Evolutionary conservation across 805 yeast species (phyloP), one percentile per base, ranked within the genome.

Genomic region (Ogataea chonburiensis): DNA sequence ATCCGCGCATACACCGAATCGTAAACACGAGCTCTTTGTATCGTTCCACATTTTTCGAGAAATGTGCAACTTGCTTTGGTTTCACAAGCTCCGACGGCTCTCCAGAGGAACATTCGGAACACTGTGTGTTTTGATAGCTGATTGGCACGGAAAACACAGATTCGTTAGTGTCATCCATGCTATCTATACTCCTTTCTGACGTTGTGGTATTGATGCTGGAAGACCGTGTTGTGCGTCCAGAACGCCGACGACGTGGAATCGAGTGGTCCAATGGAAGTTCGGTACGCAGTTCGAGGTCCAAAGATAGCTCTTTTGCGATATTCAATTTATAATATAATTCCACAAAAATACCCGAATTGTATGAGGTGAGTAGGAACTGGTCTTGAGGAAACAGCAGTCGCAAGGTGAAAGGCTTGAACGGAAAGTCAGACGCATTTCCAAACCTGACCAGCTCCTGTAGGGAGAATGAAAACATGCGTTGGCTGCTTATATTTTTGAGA

Each of bases 371-470:
- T 7, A 61, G 24, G 23, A 53, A 46, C 28, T 56, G 60, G 17
- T 52, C 55, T 12, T 37, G 40, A 6, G 63, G 54, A 36, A 60
- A 52, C 14, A 53, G 34, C 10, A 61, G 32, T 11, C 66, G 37
- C 16, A 61, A 31, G 2, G 64, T 49, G 44, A 58, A 61, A 10
- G 66, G 64, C 31, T 46, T 53, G 7, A 17, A 24, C 3, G 38
- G 45, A 19, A 36, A 53, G 34, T 61, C 66, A 3, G 55, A 27
- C 5, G 65, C 66, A 29, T 51, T 56, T 9, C 66, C 66, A 37
- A 53, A 58, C 24, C 45, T 44, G 4, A 50, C 29, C 10, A 61
- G 33, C 22, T 61, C 60, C 39, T 61, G 65, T 24, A 61, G 34
- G 5, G 64, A 58, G 24, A 42, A 53, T 3, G 57, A 35, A 30